phyloP scores from a whole-genome alignment of 345 rosid genomes.

The Dimocarpus longan region DNA sequence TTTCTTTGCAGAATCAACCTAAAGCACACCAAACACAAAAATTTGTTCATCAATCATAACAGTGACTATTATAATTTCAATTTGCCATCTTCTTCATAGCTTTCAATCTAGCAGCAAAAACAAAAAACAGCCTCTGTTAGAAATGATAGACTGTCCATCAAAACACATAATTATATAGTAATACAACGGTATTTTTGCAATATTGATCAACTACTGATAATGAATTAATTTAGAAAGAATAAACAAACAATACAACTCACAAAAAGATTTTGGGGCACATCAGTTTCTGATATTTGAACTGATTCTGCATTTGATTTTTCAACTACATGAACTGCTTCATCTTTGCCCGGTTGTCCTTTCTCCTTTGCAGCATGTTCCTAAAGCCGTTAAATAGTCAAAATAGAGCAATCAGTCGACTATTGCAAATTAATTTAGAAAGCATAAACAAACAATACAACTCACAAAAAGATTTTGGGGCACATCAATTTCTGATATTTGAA shows the following conservation, averaged over 20 bases:
- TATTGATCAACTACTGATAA: too few relatives aligned
- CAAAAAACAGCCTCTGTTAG: neutral
- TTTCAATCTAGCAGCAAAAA: neutral
- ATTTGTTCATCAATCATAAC: neutral
- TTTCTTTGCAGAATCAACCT: constrained; percentile 23
- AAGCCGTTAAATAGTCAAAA: neutral
- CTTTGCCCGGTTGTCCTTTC: neutral
- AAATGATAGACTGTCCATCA: neutral
- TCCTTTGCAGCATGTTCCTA: constrained; percentile 16
- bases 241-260: constrained; percentile 1
- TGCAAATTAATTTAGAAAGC: neutral
- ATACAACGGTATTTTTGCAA: too few relatives aligned
- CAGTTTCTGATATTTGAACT: neutral
- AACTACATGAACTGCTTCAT: neutral
- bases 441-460: neutral
- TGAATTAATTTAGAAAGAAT: neutral
- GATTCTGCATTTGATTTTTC: constrained; percentile 7
- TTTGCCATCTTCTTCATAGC: neutral
- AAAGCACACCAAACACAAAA: neutral
- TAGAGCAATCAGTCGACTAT: too few relatives aligned
- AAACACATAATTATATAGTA: neutral
- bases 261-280: neutral
- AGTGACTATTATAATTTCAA: neutral
- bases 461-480: constrained; percentile 3
- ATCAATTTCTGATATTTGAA: neutral